Conservation (phyloP, 202 grass and related monocot genomes). For the Dendrocalamus latiflorus region DNA sequence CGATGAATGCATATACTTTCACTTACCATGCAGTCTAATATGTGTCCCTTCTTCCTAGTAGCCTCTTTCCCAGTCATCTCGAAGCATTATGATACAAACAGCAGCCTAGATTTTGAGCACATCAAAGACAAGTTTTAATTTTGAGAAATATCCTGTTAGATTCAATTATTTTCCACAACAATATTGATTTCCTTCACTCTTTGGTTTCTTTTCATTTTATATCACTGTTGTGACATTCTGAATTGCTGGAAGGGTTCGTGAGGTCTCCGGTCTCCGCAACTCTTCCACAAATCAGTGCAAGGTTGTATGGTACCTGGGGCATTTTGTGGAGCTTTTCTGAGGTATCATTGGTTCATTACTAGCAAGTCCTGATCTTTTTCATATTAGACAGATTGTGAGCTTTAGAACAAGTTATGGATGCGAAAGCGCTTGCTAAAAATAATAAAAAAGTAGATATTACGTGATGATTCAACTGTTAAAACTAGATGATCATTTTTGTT, state of each 20-base stretch:
- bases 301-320: constrained; percentile 75
- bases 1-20: too few relatives aligned
- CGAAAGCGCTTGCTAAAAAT: neutral
- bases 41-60: neutral
- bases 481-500: neutral
- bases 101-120: neutral
- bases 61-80: neutral
- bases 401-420: neutral
- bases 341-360: constrained; percentile 34
- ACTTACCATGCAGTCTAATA: too few relatives aligned
- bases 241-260: constrained; percentile 47
- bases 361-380: neutral
- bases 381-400: neutral
- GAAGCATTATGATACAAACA: neutral
- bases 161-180: neutral
- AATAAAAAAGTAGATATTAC: neutral
- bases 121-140: neutral
- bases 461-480: neutral
- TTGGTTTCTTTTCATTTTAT: neutral
- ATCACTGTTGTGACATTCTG: neutral
- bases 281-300: constrained; percentile 74
- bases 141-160: neutral
- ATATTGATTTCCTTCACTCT: neutral
- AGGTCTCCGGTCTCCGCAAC: constrained; percentile 73
- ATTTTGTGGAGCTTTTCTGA: constrained; percentile 84